Evolutionary conservation across 768 basidiomycete genomes (phyloP), one percentile per base, ranked within the genome.

Genomic region (Inosperma sp.): DNA sequence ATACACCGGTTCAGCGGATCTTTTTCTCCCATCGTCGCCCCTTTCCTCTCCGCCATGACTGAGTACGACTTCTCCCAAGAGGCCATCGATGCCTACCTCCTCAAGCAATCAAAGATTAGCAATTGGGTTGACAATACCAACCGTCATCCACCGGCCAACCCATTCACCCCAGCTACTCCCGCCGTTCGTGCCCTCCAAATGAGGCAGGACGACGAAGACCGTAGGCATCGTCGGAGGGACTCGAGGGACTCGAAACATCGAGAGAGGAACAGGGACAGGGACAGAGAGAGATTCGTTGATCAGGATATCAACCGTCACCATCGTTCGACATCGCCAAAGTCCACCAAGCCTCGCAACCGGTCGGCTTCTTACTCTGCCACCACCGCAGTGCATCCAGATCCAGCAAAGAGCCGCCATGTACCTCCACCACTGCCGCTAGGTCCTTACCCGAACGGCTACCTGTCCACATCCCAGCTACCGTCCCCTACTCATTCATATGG

Each of bases 11-110:
- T 9, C 29, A 46, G 23, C 35, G n/a, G 30, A 6, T 33, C 35
- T 16, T 22, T 47, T 29, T 40, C 31, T 40, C 8, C 23, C 41
- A 4, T 9, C 22, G 26, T 49, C 48, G 41, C 52, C 50, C 51
- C 48, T 44, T 49, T 45, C 37, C 46, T 36, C 43, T 50, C 50
- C 43, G 55, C 54, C 44, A 81, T 81, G 79, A 80, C 79, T 23
- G 79, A 81, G 62, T 81, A 81, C 74, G 80, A 81, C 66, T 81
- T 70, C 63, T 80, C 79, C 47, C 78, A 78, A 16, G 78, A 76
- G 58, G 79, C 78, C 23, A 67, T 72, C 57, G 70, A 79, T 47
- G 72, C 68, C 8, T 68, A 75, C 59, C 25, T 75, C 46, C 69
- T 66, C 22, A 78, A 73, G n/a, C 78, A 77, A 61, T 23, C 66